phyloP scores from a whole-genome alignment of 768 basidiomycete species.

The Lentinula sp. region DNA sequence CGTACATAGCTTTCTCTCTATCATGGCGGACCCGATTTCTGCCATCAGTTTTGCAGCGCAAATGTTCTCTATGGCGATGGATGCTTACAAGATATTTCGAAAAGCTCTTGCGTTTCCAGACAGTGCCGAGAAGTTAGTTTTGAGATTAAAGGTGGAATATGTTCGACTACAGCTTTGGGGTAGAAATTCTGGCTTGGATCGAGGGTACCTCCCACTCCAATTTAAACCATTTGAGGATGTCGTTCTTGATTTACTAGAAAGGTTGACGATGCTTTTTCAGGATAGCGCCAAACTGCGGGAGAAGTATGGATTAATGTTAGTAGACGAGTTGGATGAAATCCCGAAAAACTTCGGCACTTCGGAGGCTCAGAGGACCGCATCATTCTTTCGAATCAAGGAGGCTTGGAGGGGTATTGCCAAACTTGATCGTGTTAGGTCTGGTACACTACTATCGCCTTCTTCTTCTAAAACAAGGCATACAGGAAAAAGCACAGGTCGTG shows the following conservation, averaged over 20 bases:
- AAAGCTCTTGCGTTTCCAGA: slow-evolving; percentile 6
- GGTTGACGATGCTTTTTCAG: background rate
- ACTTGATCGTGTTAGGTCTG: background rate
- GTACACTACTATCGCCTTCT: background rate
- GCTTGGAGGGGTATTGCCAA: background rate
- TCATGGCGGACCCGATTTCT: background rate
- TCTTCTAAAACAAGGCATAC: background rate
- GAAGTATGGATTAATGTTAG: background rate
- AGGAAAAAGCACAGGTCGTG: background rate
- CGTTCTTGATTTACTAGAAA: slow-evolving; percentile 2
- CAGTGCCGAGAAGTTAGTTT: slow-evolving; percentile 5
- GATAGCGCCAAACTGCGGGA: background rate
- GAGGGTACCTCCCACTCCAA: background rate
- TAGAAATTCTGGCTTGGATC: slow-evolving; percentile 7
- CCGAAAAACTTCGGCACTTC: background rate
- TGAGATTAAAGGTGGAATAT: slow-evolving; percentile 7
- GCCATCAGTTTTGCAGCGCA: background rate
- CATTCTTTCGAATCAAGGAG: background rate
- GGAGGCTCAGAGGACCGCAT: background rate
- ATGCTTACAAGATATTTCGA: background rate
- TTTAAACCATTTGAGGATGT: slow-evolving; percentile 5
- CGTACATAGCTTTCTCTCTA: too few relatives aligned
- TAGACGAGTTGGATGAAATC: background rate
- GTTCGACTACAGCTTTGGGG: slow-evolving; percentile 9
- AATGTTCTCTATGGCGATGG: background rate